Evolutionary conservation across 306 rosid genomes (phyloP).

Genomic region (Gillenia trifoliata): DNA sequence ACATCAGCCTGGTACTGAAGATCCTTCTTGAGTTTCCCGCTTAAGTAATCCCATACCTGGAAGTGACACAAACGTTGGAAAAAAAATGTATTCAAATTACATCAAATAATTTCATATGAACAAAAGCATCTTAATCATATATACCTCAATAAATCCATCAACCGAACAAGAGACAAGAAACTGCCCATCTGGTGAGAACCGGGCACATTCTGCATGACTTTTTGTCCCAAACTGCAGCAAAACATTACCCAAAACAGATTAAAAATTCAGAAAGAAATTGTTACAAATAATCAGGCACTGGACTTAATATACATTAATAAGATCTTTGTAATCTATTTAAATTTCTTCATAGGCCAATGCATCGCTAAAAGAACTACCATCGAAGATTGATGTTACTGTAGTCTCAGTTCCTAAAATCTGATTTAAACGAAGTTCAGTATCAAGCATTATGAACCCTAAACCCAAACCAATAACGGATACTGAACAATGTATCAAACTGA

Average conservation of each 20-base stretch:
- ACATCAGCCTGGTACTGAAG: conserved; percentile 99
- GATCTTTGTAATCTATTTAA: neutral
- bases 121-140: conserved; percentile 8
- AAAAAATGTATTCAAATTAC: conserved; percentile 14
- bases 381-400: neutral
- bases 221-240: conserved; percentile 78
- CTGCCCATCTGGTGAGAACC: conserved; percentile 98
- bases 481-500: neutral
- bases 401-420: neutral
- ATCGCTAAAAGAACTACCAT: neutral
- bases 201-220: conserved; percentile 94
- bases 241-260: neutral
- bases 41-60: conserved; percentile 94
- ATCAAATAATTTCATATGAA: neutral
- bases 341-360: neutral
- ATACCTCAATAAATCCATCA: conserved; percentile 97
- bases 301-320: neutral
- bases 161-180: conserved; percentile 91
- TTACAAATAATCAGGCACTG: neutral
- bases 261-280: neutral
- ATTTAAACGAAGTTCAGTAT: neutral
- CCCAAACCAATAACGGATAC: neutral
- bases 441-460: neutral
- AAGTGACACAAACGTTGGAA: conserved; percentile 10
- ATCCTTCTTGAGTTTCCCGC: conserved; percentile 98